Evolutionary conservation across 805 yeast genomes (phyloP), one percentile per base, ranked within the genome.

Genomic region (Starmerella roubikii): DNA sequence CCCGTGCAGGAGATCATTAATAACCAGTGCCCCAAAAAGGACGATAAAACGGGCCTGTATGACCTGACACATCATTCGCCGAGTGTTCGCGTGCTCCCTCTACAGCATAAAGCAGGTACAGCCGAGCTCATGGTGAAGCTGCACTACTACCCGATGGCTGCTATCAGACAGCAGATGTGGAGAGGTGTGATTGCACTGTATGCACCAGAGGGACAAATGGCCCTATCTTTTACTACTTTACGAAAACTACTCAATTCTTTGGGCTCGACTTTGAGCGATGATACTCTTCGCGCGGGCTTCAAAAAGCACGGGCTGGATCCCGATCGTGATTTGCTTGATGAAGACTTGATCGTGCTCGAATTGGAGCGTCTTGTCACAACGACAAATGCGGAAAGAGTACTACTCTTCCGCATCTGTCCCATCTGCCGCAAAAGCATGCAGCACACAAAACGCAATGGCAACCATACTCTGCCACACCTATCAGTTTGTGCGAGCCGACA

Each of bases 401-500:
- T 82, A 52, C 72, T 68, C 35, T 65, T 81, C 25, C 72, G 74
- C 42, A 68, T 68, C 39, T 91, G 97, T 54, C 97, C 97, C 0
- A 65, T 79, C 10, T 91, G 97, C 59, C 66, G 68, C 37, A 69
- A 70, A 24, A 42, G 35, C 10, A 42, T 31, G 28, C 69, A 84
- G 49, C 72, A 82, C 20, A 23, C 37, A 11, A 38, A 44, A 34
- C 30, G 31, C 12, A 20, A 30, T 10, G 22, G 39, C 17, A 22
- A 22, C 10, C 16, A 24, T 13, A 30, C 45, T 38, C 72, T 83
- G n/a, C 74, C 82, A 1, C 98, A 88, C 60, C 69, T 86, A 38
- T 88, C 94, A 0, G 72, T 83, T 2, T 91, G 98, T 59, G 76
- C 83, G 0, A 73, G 79, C 22, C 75, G 76, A 42, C 82, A 78